Evolutionary conservation across 1,284 basidiomycete species (phyloP).

Genomic region (Ganoderma lucidum): DNA sequence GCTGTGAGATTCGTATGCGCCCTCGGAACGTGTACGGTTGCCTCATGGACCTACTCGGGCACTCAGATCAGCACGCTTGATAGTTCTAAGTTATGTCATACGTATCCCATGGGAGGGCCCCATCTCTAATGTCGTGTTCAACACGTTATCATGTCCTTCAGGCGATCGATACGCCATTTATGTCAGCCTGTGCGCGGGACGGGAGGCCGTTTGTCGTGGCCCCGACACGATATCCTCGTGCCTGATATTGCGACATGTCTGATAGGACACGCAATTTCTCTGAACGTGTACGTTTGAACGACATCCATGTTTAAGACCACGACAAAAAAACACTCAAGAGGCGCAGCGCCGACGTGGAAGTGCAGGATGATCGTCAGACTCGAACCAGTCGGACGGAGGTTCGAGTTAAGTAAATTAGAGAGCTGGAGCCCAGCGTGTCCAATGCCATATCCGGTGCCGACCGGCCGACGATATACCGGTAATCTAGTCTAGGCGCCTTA

Average conservation of each 20-base stretch:
- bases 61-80: slow-evolving; percentile 21
- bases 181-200: background rate
- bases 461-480: background rate
- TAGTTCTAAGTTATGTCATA: background rate
- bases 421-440: background rate
- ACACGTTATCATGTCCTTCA: slow-evolving; percentile 6
- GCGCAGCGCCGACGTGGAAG: slow-evolving; percentile 5
- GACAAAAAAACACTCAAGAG: background rate
- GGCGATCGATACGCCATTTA: slow-evolving; percentile 6
- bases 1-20: background rate
- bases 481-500: background rate
- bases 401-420: too few relatives aligned
- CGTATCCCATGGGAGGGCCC: slow-evolving; percentile 7
- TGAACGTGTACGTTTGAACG: background rate
- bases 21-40: background rate
- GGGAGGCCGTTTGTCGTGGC: background rate
- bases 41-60: background rate
- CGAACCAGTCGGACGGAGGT: background rate
- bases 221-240: background rate
- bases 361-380: background rate
- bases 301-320: slow-evolving; percentile 1
- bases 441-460: background rate
- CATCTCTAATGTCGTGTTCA: slow-evolving; percentile 12
- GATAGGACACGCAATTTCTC: slow-evolving; percentile 8
- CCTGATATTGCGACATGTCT: background rate